phyloP scores from a whole-genome alignment of 2,329 filamentous ascomycete species.

The Colletotrichum falcatum region DNA sequence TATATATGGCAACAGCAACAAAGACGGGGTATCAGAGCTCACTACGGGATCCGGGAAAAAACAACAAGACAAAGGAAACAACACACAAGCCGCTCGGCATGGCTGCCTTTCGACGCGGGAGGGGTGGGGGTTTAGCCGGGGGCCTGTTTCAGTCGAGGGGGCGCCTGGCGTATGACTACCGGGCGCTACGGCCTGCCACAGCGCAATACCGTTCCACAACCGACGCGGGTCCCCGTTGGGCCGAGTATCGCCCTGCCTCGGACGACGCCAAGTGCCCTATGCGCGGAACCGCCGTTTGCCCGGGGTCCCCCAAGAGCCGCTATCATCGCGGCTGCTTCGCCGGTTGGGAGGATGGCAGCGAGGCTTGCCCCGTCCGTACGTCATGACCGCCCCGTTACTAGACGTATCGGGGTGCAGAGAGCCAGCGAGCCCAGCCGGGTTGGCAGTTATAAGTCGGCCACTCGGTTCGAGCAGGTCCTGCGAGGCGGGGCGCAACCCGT shows the following conservation, averaged over 20 bases:
- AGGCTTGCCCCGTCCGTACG: background rate
- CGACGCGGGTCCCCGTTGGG: too few relatives aligned
- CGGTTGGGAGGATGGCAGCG: background rate
- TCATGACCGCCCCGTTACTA: background rate
- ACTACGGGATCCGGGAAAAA: background rate
- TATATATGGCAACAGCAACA: background rate
- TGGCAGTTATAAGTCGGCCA: background rate
- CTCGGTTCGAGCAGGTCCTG: background rate
- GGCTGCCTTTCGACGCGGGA: background rate
- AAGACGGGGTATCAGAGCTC: too few relatives aligned
- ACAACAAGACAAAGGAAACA: background rate
- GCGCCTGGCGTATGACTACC: background rate
- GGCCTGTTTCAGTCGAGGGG: background rate
- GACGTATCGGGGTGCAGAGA: too few relatives aligned
- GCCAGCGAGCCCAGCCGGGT: background rate
- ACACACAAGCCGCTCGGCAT: too few relatives aligned
- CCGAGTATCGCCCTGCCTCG: background rate
- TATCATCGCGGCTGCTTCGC: too few relatives aligned
- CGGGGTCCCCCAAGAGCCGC: background rate
- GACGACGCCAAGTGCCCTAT: too few relatives aligned
- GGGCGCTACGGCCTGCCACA: background rate
- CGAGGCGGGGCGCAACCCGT: background rate
- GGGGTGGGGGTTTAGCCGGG: background rate
- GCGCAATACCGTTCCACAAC: background rate
- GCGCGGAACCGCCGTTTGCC: too few relatives aligned